Evolutionary conservation across 1,139 yeast species (phyloP).

Genomic region (Lodderomyces margitis): DNA sequence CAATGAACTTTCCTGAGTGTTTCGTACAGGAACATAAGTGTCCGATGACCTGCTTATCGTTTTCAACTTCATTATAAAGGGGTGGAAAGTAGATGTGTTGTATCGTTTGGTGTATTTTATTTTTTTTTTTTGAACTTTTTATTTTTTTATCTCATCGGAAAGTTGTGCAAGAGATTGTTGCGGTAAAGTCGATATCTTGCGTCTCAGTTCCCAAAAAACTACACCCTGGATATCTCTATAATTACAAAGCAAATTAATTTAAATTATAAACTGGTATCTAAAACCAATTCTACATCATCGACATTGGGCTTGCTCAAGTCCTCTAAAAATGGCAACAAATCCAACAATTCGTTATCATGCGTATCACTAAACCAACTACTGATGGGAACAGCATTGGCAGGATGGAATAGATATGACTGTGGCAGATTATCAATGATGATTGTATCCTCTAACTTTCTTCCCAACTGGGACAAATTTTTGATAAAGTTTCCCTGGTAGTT

Average conservation of each 20-base stretch:
- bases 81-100: not conserved
- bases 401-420: slow-evolving; percentile 94
- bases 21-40: slow-evolving; percentile 85
- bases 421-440: slow-evolving; percentile 97
- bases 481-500: slow-evolving; percentile 85
- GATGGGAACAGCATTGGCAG: slow-evolving; percentile 97
- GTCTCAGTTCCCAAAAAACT: too few relatives aligned
- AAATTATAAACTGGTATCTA: slow-evolving; percentile 50
- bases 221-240: too few relatives aligned
- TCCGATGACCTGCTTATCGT: slow-evolving; percentile 90
- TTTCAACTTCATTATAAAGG: slow-evolving; percentile 67
- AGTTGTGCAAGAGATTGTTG: not conserved
- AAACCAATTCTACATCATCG: slow-evolving; percentile 78
- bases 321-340: slow-evolving; percentile 85
- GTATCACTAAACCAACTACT: slow-evolving; percentile 98
- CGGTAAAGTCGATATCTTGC: too few relatives aligned
- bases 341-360: slow-evolving; percentile 92
- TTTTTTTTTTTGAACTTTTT: too few relatives aligned
- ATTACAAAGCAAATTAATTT: too few relatives aligned
- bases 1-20: slow-evolving; percentile 81
- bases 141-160: slow-evolving; percentile 1
- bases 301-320: slow-evolving; percentile 71
- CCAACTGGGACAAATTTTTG: slow-evolving; percentile 89
- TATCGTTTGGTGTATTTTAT: too few relatives aligned
- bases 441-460: slow-evolving; percentile 81